phyloP scores from a whole-genome alignment of 176 grass and related monocot genomes.

The Bolboschoenus planiculmis region DNA sequence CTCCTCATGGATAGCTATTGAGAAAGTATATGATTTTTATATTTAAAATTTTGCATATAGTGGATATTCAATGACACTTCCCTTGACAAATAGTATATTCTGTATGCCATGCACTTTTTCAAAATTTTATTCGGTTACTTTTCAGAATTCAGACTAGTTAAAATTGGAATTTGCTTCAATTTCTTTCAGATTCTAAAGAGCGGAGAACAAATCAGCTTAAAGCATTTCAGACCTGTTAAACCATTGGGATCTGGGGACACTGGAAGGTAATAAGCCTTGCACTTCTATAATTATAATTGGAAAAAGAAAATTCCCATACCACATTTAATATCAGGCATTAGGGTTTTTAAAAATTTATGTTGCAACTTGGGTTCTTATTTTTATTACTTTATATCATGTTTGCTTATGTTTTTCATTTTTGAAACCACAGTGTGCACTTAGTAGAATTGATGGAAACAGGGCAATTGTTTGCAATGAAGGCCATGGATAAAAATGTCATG shows the following conservation, averaged over 20 bases:
- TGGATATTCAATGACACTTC: neutral
- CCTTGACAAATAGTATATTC: neutral
- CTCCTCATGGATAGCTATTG: constrained; percentile 76
- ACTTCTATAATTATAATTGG: constrained; percentile 10
- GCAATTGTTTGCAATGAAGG: constrained; percentile 89
- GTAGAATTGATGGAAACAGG: constrained; percentile 74
- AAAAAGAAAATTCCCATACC: neutral
- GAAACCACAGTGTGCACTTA: constrained; percentile 69
- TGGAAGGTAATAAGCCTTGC: constrained; percentile 46
- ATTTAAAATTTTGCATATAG: neutral
- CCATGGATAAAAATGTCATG: constrained; percentile 88
- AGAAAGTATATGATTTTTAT: constrained; percentile 46
- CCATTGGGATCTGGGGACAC: constrained; percentile 89
- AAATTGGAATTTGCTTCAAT: constrained; percentile 6
- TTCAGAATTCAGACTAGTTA: neutral
- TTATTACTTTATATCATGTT: neutral
- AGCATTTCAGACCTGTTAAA: constrained; percentile 86
- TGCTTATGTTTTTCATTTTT: constrained; percentile 8
- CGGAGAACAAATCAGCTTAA: constrained; percentile 69
- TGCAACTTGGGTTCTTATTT: neutral
- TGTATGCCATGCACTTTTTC: neutral
- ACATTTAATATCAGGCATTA: neutral
- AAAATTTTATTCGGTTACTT: neutral
- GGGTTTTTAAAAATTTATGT: constrained; percentile 4
- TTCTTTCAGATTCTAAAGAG: constrained; percentile 56